These are phyloP conservation scores for Clohesyomyces aquaticus DNA, from an alignment of 495 filamentous ascomycete genomes.

Conservation along the genomic window DNA sequence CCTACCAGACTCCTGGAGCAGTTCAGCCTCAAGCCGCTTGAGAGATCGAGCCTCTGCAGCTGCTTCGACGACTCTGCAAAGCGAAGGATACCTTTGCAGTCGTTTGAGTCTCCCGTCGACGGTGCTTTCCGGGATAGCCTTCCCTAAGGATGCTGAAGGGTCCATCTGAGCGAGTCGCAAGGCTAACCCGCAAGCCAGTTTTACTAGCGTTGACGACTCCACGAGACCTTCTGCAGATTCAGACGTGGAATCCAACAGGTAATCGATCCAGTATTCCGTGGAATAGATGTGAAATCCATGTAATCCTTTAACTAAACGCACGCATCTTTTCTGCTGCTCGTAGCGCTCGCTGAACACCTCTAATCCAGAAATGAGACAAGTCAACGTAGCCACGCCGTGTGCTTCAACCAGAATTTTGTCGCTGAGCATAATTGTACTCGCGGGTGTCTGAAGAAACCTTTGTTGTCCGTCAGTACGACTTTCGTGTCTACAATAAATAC, in stretches of 20 bases:
- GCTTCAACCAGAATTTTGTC: not conserved
- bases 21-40: no score
- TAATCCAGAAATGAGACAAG: slow-evolving; percentile 7
- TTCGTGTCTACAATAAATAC: not conserved
- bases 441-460: slow-evolving; percentile 6
- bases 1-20: no score
- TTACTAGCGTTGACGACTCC: not conserved
- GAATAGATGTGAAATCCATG: slow-evolving; percentile 18
- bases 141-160: no score
- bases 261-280: slow-evolving; percentile 19
- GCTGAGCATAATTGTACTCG: not conserved
- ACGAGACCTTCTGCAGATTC: not conserved
- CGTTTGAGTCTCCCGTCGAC: no score
- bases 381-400: slow-evolving; percentile 4
- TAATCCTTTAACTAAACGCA: slow-evolving; percentile 11
- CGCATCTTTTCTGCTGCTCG: not conserved
- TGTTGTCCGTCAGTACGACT: not conserved
- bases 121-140: no score
- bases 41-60: no score
- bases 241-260: no score
- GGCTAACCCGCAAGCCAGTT: no score
- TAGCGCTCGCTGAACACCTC: not conserved
- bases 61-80: no score
- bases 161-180: no score
- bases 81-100: no score